Evolutionary conservation across 345 rosid species (phyloP).

Genomic region (Ailanthus altissimus): DNA sequence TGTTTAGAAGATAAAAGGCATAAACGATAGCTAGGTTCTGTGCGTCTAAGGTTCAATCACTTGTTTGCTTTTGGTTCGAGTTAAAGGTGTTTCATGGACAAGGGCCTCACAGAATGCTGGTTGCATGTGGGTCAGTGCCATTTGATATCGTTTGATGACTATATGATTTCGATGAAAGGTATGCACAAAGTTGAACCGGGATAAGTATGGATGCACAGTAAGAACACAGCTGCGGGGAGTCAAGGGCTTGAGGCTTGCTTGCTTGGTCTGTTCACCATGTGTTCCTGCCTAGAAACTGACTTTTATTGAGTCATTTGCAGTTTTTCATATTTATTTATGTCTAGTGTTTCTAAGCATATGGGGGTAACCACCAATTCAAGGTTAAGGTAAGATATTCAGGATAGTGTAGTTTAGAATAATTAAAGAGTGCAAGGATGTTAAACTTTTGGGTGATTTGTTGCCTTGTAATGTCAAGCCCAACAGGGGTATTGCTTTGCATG

Average conservation of each 20-base stretch:
- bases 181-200: background rate
- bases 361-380: background rate
- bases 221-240: background rate
- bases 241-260: slow-evolving; percentile 4
- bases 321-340: background rate
- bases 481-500: background rate
- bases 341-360: background rate
- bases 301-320: background rate
- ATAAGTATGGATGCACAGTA: background rate
- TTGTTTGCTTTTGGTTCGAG: too few relatives aligned
- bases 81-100: background rate
- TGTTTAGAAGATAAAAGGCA: background rate
- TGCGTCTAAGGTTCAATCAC: background rate
- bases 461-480: background rate
- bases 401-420: background rate
- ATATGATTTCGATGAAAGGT: background rate
- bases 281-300: background rate
- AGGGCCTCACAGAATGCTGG: background rate
- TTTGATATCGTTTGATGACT: background rate
- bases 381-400: background rate
- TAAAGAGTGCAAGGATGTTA: background rate
- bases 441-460: background rate
- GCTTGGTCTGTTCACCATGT: background rate
- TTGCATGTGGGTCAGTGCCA: background rate
- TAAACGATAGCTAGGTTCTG: background rate